Evolutionary conservation across 1,139 yeast species (phyloP), one percentile per base, ranked within the genome.

Genomic region (Pichia sp.): DNA sequence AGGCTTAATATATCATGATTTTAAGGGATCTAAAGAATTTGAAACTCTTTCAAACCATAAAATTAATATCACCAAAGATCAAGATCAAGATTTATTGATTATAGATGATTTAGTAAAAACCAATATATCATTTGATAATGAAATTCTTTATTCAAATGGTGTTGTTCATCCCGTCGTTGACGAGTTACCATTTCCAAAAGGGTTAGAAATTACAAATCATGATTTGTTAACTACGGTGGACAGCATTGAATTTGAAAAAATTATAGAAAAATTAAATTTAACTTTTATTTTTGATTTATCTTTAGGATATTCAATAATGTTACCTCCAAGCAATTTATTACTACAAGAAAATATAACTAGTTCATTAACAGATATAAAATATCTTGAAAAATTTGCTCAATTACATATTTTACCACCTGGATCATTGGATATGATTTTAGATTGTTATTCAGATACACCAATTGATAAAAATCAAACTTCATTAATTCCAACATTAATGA

Each of bases 101-200:
- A 32, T 53, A 27, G 58, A 66, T 34, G 69, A 67, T 33, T 68
- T 71, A 2, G 43, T 53, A 4, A 55, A 58, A 3, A 49, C 53
- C 3, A 46, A 47, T 8, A 35, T 55, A 9, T 51, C 61, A 1
- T 53, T 61, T 39, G 58, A 79, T 52, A 71, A 80, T 1, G 97
- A 92, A 62, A 74, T 88, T 7, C 63, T 92, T 25, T 90, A 86
- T 63, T 81, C 78, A 53, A 83, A 85, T 60, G 98, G 97, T 0
- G 96, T 90, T 0, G 78, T 87, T 2, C 97, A 89, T 62, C 79
- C 90, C 1, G 69, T 86, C 5, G 68, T 73, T 42, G 65, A 73
- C 9, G 71, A 87, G 0, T 31, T 52, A 26, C 61, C 78, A 2
- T 66, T 88, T 8, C 96, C 97, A 0, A 64, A 67, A 0, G 65